Evolutionary conservation across 2,329 filamentous ascomycete species (phyloP).

Genomic region (Verticillium zaregamsianum): DNA sequence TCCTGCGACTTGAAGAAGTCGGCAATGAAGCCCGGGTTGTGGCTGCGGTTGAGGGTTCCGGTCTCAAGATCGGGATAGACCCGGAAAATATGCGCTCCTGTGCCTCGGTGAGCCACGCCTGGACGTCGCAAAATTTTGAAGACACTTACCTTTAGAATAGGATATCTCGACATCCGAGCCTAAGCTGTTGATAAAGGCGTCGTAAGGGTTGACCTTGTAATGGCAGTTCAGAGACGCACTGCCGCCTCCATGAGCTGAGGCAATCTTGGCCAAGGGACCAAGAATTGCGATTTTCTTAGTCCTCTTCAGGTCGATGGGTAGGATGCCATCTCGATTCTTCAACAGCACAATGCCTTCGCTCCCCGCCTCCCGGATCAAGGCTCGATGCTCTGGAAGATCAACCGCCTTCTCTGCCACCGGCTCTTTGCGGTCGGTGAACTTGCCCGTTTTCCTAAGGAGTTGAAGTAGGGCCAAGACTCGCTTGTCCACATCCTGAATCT

Average conservation of each 20-base stretch:
- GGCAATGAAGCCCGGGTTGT: slow-evolving; percentile 22
- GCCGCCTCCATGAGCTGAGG: slow-evolving; percentile 24
- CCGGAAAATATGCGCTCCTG: slow-evolving; percentile 17
- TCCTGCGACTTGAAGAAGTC: background rate
- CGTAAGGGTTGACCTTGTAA: slow-evolving; percentile 22
- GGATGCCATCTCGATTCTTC: background rate
- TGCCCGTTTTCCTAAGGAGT: slow-evolving; percentile 18
- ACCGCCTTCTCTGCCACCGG: background rate
- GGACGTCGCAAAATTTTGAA: slow-evolving; percentile 6
- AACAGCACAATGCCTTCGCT: slow-evolving; percentile 3
- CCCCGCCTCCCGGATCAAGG: background rate
- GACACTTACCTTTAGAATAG: slow-evolving; percentile 13
- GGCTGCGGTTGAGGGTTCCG: slow-evolving; percentile 10
- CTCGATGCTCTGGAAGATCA: slow-evolving; percentile 1
- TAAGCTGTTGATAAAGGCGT: slow-evolving; percentile 20
- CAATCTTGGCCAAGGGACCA: slow-evolving; percentile 46
- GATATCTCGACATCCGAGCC: background rate
- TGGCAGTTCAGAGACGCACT: slow-evolving; percentile 24
- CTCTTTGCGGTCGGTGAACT: background rate
- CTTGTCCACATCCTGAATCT: slow-evolving; percentile 1
- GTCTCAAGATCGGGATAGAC: background rate
- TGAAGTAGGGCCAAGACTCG: slow-evolving; percentile 23
- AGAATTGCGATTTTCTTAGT: slow-evolving; percentile 27
- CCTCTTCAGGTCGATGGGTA: background rate
- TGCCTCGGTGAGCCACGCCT: slow-evolving; percentile 7